These are phyloP conservation scores for Linnemannia exigua DNA, from an alignment of 192 early-diverging fungal species.

Conservation along the genomic window DNA sequence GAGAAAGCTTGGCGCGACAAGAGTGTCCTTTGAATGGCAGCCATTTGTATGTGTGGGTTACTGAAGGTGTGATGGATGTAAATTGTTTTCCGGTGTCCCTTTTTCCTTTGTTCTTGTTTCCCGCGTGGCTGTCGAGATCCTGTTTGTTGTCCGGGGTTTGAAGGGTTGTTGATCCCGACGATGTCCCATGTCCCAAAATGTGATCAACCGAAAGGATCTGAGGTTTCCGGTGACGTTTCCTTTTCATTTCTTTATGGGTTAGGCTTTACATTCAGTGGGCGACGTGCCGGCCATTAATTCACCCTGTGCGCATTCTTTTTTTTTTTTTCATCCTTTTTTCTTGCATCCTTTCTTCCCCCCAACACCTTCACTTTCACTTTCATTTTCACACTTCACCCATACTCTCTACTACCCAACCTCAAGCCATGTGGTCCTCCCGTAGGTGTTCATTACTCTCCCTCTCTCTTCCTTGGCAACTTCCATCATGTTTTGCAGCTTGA, in stretches of 20 bases:
- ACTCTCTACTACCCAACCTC: neutral
- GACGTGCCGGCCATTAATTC: neutral
- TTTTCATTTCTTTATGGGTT: neutral
- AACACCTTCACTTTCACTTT: neutral
- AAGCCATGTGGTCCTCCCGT: constrained; percentile 51
- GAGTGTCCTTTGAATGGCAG: constrained; percentile 6
- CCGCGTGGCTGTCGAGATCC: neutral
- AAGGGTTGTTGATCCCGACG: neutral
- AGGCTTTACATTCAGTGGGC: neutral
- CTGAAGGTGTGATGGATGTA: neutral
- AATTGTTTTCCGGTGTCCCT: neutral
- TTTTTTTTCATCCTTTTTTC: neutral
- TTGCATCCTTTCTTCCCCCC: neutral
- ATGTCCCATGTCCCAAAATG: neutral
- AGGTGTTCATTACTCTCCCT: constrained; percentile 21
- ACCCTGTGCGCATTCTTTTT: neutral
- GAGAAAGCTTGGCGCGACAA: neutral
- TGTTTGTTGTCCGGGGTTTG: neutral
- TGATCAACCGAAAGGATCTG: neutral
- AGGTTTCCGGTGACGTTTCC: constrained; percentile 3
- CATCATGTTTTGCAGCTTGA: too few relatives aligned
- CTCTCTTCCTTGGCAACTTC: neutral
- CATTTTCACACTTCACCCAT: neutral
- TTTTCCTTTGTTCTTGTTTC: neutral
- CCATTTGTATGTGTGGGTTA: neutral